A percentile compares a stretch with the other conserved stretches of the same genome.
Evolutionary conservation across 768 basidiomycete genomes (phyloP).

Genomic region (Pleurotus ostreatus): DNA sequence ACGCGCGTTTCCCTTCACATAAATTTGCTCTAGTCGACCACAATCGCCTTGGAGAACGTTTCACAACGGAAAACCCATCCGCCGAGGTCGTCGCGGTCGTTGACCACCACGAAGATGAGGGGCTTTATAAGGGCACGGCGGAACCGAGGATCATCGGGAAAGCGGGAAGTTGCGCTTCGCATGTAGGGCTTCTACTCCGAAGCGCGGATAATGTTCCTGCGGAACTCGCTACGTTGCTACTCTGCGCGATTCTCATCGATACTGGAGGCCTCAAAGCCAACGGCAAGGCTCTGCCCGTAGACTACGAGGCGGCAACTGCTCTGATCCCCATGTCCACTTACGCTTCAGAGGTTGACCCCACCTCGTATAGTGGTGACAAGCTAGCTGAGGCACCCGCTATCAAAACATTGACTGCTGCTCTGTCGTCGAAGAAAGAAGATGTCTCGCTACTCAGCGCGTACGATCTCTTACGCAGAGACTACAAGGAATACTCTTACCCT

Average conservation of each 20-base stretch:
- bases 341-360: slow-evolving; percentile 20
- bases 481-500: slow-evolving; percentile 75
- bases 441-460: slow-evolving; percentile 62
- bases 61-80: slow-evolving; percentile 32
- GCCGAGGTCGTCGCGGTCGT: slow-evolving; percentile 70
- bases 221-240: slow-evolving; percentile 73
- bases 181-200: slow-evolving; percentile 25
- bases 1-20: slow-evolving; percentile 45
- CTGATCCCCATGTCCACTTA: slow-evolving; percentile 58
- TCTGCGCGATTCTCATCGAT: slow-evolving; percentile 83
- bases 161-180: slow-evolving; percentile 80
- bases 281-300: slow-evolving; percentile 70
- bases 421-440: slow-evolving; percentile 59
- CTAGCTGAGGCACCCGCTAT: slow-evolving; percentile 39
- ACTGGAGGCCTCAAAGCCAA: slow-evolving; percentile 74
- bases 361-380: slow-evolving; percentile 19
- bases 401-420: slow-evolving; percentile 41
- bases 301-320: slow-evolving; percentile 60
- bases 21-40: slow-evolving; percentile 88
- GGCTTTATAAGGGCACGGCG: slow-evolving; percentile 52
- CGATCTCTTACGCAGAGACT: slow-evolving; percentile 91
- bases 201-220: slow-evolving; percentile 34
- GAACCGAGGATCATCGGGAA: slow-evolving; percentile 66
- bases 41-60: slow-evolving; percentile 58
- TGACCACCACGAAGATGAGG: slow-evolving; percentile 93